Conservation (phyloP, 352 stramenopile species). For the Phytophthora uliginosa region DNA sequence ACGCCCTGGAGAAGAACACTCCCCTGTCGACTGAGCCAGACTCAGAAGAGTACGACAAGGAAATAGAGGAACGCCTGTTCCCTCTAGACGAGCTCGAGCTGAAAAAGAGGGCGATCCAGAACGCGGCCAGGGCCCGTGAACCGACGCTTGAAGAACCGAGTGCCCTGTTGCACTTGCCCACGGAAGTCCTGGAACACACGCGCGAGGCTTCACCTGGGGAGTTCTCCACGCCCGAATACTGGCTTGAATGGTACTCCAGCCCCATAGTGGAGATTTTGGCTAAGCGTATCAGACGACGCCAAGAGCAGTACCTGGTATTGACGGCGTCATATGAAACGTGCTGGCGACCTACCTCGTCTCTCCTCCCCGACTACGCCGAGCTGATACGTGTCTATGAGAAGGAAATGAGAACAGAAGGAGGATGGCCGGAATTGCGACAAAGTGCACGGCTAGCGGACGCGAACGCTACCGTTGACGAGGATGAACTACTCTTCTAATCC, state of each 20-base stretch:
- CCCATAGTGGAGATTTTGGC: too few species aligned
- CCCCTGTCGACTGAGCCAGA: too few species aligned
- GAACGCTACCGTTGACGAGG: background rate
- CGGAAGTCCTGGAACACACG: background rate
- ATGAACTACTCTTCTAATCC: background rate
- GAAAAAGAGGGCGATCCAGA: background rate
- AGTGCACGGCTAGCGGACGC: background rate
- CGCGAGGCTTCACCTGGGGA: background rate
- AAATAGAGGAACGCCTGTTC: constrained; percentile 4
- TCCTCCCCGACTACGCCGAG: background rate
- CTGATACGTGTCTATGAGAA: background rate
- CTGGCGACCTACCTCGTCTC: background rate
- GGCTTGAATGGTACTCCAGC: background rate
- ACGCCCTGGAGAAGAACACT: background rate
- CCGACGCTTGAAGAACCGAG: background rate
- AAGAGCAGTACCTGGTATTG: background rate
- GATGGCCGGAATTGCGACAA: background rate
- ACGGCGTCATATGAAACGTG: constrained; percentile 2
- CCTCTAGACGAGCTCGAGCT: constrained; percentile 8
- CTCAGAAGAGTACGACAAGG: constrained; percentile 11
- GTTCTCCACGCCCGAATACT: constrained; percentile 2
- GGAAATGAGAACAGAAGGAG: background rate
- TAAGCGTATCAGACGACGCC: too few species aligned
- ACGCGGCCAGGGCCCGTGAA: background rate
- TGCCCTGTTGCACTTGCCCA: background rate